These are phyloP conservation scores for Saccharomycopsis guyanensis DNA, from an alignment of 805 yeast species.

Conservation along the genomic window DNA sequence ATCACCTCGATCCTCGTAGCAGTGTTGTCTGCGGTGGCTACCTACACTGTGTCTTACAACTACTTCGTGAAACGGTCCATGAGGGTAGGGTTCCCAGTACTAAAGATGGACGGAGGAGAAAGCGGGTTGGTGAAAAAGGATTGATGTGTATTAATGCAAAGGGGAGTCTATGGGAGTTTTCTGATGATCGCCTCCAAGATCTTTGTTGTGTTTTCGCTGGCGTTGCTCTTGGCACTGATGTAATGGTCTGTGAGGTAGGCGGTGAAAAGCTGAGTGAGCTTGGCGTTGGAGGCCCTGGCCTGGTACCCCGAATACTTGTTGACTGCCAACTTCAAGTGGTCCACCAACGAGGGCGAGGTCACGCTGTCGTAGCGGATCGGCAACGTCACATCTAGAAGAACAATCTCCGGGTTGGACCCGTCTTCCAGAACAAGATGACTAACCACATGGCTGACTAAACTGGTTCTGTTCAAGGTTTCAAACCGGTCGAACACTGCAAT, in stretches of 20 bases:
- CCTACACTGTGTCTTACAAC: conserved; percentile 10
- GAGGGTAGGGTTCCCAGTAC: conserved; percentile 5
- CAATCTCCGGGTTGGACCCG: conserved; percentile 32
- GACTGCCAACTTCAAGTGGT: conserved; percentile 57
- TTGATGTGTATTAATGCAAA: no score
- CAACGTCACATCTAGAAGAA: conserved; percentile 51
- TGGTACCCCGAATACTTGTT: conserved; percentile 62
- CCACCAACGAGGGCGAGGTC: conserved; percentile 41
- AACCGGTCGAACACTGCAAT: conserved; percentile 61
- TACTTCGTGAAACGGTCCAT: neutral
- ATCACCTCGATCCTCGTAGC: neutral
- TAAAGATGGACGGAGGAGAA: conserved; percentile 10
- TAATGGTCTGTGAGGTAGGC: conserved; percentile 25
- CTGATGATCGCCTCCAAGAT: conserved; percentile 29
- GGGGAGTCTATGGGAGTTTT: no score
- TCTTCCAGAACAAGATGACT: conserved; percentile 40
- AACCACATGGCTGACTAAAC: conserved; percentile 60
- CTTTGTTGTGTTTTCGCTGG: conserved; percentile 15
- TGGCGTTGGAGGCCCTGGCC: conserved; percentile 27
- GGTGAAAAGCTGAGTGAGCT: conserved; percentile 32
- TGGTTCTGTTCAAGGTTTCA: conserved; percentile 57
- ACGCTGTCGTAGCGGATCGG: conserved; percentile 50
- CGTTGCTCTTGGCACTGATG: conserved; percentile 16
- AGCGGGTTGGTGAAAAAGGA: conserved; percentile 11
- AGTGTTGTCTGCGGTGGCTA: conserved; percentile 1